Evolutionary conservation across 257 asterid species (phyloP).

Genomic region (Primulina huaijiensis): DNA sequence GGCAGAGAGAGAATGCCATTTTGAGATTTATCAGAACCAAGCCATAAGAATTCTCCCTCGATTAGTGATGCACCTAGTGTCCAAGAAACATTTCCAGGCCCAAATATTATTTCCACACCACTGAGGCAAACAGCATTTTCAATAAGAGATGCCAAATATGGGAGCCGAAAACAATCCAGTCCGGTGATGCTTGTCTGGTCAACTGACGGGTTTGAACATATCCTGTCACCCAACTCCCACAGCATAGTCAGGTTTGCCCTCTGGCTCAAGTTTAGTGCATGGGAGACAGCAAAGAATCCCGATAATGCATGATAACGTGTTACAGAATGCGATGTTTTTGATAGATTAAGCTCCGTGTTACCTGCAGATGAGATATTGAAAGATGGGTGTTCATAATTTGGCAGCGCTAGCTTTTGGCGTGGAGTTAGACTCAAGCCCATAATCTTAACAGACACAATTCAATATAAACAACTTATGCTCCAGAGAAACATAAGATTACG

Average conservation of each 20-base stretch:
- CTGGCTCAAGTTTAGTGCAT: conserved; percentile 49
- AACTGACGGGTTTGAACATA: conserved; percentile 46
- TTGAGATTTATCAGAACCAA: conserved; percentile 23
- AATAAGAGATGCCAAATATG: conserved; percentile 62
- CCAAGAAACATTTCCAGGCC: conserved; percentile 83
- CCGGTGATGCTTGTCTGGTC: conserved; percentile 33
- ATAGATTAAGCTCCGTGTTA: conserved; percentile 38
- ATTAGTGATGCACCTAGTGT: conserved; percentile 72
- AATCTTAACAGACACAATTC: not conserved
- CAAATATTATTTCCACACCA: conserved; percentile 52
- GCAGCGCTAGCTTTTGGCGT: not conserved
- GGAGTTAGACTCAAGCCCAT: too few species aligned
- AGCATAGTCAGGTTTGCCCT: conserved; percentile 47
- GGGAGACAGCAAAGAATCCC: conserved; percentile 62
- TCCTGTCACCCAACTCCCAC: conserved; percentile 47
- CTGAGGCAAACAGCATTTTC: conserved; percentile 65
- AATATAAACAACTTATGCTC: not conserved
- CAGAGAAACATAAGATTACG: not conserved
- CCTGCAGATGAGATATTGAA: conserved; percentile 43
- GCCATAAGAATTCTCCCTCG: conserved; percentile 64
- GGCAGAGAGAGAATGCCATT: conserved; percentile 25
- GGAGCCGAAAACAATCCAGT: conserved; percentile 54
- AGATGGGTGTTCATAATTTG: not conserved
- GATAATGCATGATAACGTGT: conserved; percentile 66
- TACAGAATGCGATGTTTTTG: conserved; percentile 32